Percentiles rank a stretch among this genome's conserved stretches.
phyloP scores from a whole-genome alignment of 2,329 filamentous ascomycete species.

The Acarospora socialis region DNA sequence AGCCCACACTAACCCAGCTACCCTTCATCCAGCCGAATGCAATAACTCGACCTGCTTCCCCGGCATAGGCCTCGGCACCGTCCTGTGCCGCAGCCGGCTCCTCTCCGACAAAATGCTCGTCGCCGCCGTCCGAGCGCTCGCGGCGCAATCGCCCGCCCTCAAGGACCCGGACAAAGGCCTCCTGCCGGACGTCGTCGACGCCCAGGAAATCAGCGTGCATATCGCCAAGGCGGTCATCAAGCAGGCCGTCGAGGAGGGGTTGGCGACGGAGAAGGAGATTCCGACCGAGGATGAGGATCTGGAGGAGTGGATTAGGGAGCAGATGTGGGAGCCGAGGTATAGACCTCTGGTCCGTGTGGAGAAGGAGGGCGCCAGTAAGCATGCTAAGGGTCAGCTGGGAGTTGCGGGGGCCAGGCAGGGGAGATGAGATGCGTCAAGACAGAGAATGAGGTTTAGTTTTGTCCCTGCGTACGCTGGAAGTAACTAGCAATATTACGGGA shows the following conservation, averaged over 20 bases:
- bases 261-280: slow-evolving; percentile 52
- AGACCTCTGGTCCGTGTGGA: slow-evolving; percentile 46
- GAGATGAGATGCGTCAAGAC: too few species aligned
- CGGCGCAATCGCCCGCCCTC: slow-evolving; percentile 56
- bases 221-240: slow-evolving; percentile 65
- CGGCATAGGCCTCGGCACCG: slow-evolving; percentile 66
- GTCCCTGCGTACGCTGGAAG: too few species aligned
- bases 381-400: slow-evolving; percentile 46
- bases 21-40: slow-evolving; percentile 52
- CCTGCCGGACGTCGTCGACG: slow-evolving; percentile 60
- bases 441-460: too few species aligned
- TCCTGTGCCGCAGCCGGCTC: slow-evolving; percentile 52
- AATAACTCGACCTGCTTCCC: slow-evolving; percentile 82
- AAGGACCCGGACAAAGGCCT: slow-evolving; percentile 50
- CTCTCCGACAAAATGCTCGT: slow-evolving; percentile 71
- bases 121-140: slow-evolving; percentile 60
- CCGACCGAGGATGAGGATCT: slow-evolving; percentile 40
- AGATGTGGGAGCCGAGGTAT: slow-evolving; percentile 69
- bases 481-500: too few species aligned
- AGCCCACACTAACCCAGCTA: slow-evolving; percentile 18
- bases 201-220: slow-evolving; percentile 60
- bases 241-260: slow-evolving; percentile 52
- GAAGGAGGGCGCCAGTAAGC: slow-evolving; percentile 36
- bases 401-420: slow-evolving; percentile 19
- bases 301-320: slow-evolving; percentile 58